A percentile compares a stretch with the other conserved stretches of the same genome.
Evolutionary conservation across 2,329 filamentous ascomycete genomes (phyloP).

Genomic region (Pseudogymnoascus sp.): DNA sequence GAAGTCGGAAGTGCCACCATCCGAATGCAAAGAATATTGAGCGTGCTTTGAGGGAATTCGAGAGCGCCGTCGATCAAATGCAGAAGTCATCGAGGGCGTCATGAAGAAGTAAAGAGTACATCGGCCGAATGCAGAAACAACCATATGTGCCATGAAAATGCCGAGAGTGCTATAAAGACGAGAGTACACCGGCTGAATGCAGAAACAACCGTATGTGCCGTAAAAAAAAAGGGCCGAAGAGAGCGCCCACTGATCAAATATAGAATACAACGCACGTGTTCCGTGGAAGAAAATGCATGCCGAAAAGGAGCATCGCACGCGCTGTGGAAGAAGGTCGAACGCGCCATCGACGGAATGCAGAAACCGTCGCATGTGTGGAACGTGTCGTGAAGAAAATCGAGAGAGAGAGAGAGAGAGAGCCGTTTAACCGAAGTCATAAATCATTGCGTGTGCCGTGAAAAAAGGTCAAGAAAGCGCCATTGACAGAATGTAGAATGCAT

Average conservation of each 20-base stretch:
- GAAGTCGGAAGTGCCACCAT: not conserved
- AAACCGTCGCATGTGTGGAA: not conserved
- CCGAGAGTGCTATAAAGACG: not conserved
- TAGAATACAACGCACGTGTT: too few relatives aligned
- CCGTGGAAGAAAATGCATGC: too few relatives aligned
- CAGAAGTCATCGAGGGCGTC: not conserved
- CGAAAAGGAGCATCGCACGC: not conserved
- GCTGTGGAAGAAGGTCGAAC: not conserved
- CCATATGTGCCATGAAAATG: not conserved
- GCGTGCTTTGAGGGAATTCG: not conserved
- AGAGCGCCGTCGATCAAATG: not conserved
- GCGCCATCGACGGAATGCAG: not conserved
- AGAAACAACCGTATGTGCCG: not conserved
- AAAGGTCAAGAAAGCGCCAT: not conserved
- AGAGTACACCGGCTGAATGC: not conserved
- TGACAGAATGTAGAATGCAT: not conserved
- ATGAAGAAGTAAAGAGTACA: not conserved
- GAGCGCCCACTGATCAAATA: too few relatives aligned
- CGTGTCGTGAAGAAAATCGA: too few relatives aligned
- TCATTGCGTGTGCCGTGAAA: not conserved
- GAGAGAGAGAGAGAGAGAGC: not conserved
- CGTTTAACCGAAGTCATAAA: not conserved
- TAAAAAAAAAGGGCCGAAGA: not conserved
- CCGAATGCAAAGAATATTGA: too few relatives aligned
- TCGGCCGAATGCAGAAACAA: not conserved